Conservation (phyloP, 352 stramenopile genomes). For the Phytophthora boehmeriae region DNA sequence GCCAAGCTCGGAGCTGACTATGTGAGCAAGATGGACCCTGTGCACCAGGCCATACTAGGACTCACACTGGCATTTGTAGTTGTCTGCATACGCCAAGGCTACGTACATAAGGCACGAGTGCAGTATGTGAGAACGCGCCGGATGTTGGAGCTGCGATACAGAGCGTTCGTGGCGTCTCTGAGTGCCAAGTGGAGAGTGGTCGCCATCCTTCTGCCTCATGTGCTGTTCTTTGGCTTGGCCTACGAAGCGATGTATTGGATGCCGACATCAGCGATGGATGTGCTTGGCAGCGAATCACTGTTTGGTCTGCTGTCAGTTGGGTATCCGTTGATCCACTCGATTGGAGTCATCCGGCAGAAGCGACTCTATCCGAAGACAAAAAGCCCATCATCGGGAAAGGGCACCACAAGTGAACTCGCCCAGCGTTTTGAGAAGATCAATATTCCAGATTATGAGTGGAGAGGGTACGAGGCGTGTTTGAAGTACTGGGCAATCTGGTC, state of each 20-base stretch:
- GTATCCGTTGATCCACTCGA: constrained; percentile 72
- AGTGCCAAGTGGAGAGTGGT: constrained; percentile 68
- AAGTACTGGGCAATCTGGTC: constrained; percentile 90
- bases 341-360: constrained; percentile 63
- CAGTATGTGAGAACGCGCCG: constrained; percentile 59
- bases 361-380: constrained; percentile 48
- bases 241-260: constrained; percentile 68
- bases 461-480: constrained; percentile 73
- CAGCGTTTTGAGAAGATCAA: constrained; percentile 41
- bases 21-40: constrained; percentile 61
- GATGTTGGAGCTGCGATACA: constrained; percentile 63
- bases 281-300: constrained; percentile 66
- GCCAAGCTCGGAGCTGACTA: constrained; percentile 43
- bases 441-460: constrained; percentile 61
- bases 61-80: constrained; percentile 32
- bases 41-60: constrained; percentile 54
- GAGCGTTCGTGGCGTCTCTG: constrained; percentile 70
- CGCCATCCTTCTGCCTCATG: constrained; percentile 71
- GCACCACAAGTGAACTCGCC: constrained; percentile 25
- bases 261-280: constrained; percentile 45
- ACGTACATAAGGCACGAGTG: constrained; percentile 59
- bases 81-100: constrained; percentile 70
- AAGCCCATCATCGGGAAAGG: constrained; percentile 13
- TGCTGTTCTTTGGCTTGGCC: constrained; percentile 60
- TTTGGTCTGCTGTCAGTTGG: constrained; percentile 63